phyloP scores from a whole-genome alignment of 2,329 filamentous ascomycete genomes.

The Colletotrichum aenigma region DNA sequence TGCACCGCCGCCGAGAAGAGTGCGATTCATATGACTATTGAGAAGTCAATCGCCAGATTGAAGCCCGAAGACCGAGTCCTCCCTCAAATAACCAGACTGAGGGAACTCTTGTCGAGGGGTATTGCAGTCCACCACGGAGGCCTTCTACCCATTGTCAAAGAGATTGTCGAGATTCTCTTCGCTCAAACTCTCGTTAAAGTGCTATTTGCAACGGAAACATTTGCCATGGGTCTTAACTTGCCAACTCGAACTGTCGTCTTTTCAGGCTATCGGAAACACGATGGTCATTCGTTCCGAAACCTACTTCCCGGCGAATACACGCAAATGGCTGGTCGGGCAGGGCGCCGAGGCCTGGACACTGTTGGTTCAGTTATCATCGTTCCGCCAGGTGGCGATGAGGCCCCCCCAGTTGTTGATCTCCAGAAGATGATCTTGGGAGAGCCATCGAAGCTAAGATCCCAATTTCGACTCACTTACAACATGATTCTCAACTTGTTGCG shows the following conservation, averaged over 20 bases:
- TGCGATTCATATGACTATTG: slow-evolving; percentile 95
- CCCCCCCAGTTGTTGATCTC: slow-evolving; percentile 81
- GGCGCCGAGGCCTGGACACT: slow-evolving; percentile 87
- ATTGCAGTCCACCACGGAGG: slow-evolving; percentile 97
- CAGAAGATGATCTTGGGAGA: slow-evolving; percentile 95
- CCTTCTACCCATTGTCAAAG: slow-evolving; percentile 93
- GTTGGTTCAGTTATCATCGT: slow-evolving; percentile 96
- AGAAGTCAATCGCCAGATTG: slow-evolving; percentile 89
- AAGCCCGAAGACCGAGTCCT: slow-evolving; percentile 88
- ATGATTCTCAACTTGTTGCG: slow-evolving; percentile 97
- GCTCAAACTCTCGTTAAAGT: slow-evolving; percentile 95
- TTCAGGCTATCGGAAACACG: slow-evolving; percentile 95
- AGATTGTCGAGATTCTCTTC: slow-evolving; percentile 96
- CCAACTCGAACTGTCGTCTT: slow-evolving; percentile 97
- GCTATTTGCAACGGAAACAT: slow-evolving; percentile 96
- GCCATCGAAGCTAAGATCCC: slow-evolving; percentile 91
- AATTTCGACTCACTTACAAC: slow-evolving; percentile 97
- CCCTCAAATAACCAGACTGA: slow-evolving; percentile 89
- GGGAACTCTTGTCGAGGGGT: slow-evolving; percentile 84
- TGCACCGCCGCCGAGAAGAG: slow-evolving; percentile 95
- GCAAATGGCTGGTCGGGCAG: slow-evolving; percentile 96
- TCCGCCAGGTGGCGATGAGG: slow-evolving; percentile 81
- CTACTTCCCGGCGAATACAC: slow-evolving; percentile 95
- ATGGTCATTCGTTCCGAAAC: slow-evolving; percentile 90
- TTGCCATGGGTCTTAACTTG: slow-evolving; percentile 96